Base-by-base conservation (phyloP, 2,329 filamentous ascomycete species). In the Fusarium austroafricanum region DNA sequence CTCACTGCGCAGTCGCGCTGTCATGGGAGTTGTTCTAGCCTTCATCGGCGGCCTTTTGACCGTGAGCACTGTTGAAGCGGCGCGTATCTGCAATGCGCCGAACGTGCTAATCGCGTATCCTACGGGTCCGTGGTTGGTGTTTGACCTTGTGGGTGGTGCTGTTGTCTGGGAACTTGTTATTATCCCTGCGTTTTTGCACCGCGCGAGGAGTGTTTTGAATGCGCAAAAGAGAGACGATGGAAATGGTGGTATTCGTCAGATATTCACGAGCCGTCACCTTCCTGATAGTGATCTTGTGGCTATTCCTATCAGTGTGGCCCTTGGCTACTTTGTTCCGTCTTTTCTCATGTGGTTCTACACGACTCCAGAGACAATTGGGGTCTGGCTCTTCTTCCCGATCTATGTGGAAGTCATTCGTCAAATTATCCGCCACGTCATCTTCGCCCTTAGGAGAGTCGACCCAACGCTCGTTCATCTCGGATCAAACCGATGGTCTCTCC, bases 201-300 rank as follows among this genome's bases (percentile, higher is more conserved):
- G 81, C 53, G 75, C 81, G 38, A 77, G 78, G 61, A 72, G 74
- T 42, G 76, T 83, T 29, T 71, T 79, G 14, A 55, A 68, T 6
- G 55, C 53, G 17, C 58, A 61, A 70, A 55, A 52, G 57, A 58
- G 26, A 14, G 56, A 40, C 5, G 67, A 63, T 9, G 61, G 57
- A 5, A 49, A 70, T 18, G 68, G 53, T 15, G 70, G 73, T 12
- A 65, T 53, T 10, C 67, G 63, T 1, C 60, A 71, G 31, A 66
- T 67, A 2, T 53, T 39, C 45, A 73, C 6, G 54, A 73, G 45
- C 12, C 79, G 83, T 10, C 79, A 82, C 59, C 75, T 86, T 14
- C 77, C 78, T 9, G 76, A 75, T 21, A 78, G 85, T 4, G 89
- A 91, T 74, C 84, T 86, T 60, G 81, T 88, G 57, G 87, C 88